phyloP scores from a whole-genome alignment of 257 asterid genomes.

The Ligustrum vulgare region DNA sequence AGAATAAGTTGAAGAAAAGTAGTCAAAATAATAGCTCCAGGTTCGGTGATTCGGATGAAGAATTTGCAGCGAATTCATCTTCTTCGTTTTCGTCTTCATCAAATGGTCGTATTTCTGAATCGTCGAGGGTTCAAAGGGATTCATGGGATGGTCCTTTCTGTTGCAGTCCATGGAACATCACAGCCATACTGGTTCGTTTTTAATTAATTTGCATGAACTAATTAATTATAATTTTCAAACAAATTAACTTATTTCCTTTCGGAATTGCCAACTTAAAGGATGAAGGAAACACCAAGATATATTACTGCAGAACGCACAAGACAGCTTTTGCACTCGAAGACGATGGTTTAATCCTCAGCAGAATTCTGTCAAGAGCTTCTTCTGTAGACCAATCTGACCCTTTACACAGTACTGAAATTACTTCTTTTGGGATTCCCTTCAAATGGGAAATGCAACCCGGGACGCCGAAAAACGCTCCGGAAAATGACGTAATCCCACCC shows the following conservation, averaged over 20 bases:
- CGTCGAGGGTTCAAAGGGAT: slow-evolving; percentile 23
- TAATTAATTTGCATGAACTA: background rate
- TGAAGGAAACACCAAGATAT: slow-evolving; percentile 43
- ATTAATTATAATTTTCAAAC: background rate
- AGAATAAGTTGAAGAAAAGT: slow-evolving; percentile 31
- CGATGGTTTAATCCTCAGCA: slow-evolving; percentile 36
- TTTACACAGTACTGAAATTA: background rate
- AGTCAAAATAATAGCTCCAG: slow-evolving; percentile 30
- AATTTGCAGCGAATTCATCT: slow-evolving; percentile 31
- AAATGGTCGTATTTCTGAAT: slow-evolving; percentile 21
- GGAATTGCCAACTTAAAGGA: slow-evolving; percentile 35
- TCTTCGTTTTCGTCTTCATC: slow-evolving; percentile 35
- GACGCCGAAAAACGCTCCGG: slow-evolving; percentile 34
- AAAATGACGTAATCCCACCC: slow-evolving; percentile 37
- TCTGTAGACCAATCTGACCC: slow-evolving; percentile 43
- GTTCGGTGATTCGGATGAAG: slow-evolving; percentile 42
- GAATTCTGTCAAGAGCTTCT: slow-evolving; percentile 43
- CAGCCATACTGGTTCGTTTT: slow-evolving; percentile 48
- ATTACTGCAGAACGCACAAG: slow-evolving; percentile 50
- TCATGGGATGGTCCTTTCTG: slow-evolving; percentile 38
- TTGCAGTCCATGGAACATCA: slow-evolving; percentile 53
- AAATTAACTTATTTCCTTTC: background rate
- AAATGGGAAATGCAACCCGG: slow-evolving; percentile 51
- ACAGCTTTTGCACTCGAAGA: slow-evolving; percentile 44
- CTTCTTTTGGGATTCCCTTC: slow-evolving; percentile 37